Base-by-base conservation (phyloP, 176 grass and related monocot genomes). In the Rhynchospora pubera region DNA sequence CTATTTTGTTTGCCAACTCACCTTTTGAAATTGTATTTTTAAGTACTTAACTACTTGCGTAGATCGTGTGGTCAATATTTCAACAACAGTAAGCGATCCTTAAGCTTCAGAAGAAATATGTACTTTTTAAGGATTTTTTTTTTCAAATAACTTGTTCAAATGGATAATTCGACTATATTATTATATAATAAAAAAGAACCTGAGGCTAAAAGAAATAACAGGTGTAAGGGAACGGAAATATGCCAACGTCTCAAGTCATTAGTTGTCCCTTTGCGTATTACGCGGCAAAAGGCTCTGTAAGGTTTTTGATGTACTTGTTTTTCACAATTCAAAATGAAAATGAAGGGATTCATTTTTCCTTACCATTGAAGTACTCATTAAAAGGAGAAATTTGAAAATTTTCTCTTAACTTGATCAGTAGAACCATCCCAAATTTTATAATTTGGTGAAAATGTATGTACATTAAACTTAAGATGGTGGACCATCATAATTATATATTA, bases 131-230 rank as follows among this genome's bases (percentile, higher is more conserved):
- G 5, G 30, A 50, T n/a, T 4, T 48, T 73, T 50, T 13, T 50
- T 73, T 71, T 21, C n/a, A n/a, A 72, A 23, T 50, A 23, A 48
- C n/a, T 47, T 47, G 18, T 48, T 44, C 43, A 15, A 13, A 12
- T 64, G 14, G 12, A 64, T 57, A 4, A 57, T 57, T 57, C 18
- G 18, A 1, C 56, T 57, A 57, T n/a, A n/a, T n/a, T n/a, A n/a
- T n/a, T n/a, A n/a, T n/a, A n/a, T 18, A 57, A 57, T 83, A 39
- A 14, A 14, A 24, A 51, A 13, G 15, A 65, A 79, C 9, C 44
- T 79, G 82, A 72, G 77, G 81, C 62, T 26, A 2, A 55, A 70
- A 83, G 78, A 55, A 57, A 22, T 16, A 77, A 76, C 79, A 85
- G 58, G 79, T 83, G 79, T 60, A 55, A 57, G 58, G 23, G n/a